Conservation (phyloP, 441 rosid genomes). For the Arabidopsis hybrid region DNA sequence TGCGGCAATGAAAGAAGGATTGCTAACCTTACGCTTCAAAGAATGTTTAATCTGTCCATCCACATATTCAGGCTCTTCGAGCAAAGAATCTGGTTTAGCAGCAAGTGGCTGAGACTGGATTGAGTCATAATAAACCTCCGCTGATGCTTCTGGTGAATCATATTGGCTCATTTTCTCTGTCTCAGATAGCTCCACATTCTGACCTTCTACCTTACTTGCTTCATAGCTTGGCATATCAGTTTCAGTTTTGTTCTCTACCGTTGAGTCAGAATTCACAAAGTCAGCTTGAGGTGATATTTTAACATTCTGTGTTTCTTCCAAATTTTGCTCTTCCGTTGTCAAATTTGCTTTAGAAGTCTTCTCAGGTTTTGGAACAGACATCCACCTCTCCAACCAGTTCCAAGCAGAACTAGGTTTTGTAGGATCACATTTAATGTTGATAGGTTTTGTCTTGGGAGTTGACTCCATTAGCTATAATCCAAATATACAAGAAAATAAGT, state of each 20-base stretch:
- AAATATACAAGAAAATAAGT: slow-evolving; percentile 33
- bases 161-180: slow-evolving; percentile 46
- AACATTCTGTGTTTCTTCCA: slow-evolving; percentile 48
- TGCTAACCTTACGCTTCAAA: slow-evolving; percentile 69
- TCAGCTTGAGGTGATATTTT: slow-evolving; percentile 47
- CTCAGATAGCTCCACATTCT: slow-evolving; percentile 50
- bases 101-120: slow-evolving; percentile 46
- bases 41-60: slow-evolving; percentile 62
- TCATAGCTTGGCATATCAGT: slow-evolving; percentile 53
- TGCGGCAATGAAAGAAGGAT: slow-evolving; percentile 70
- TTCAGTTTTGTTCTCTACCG: slow-evolving; percentile 48
- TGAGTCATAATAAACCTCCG: slow-evolving; percentile 45
- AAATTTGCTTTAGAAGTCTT: slow-evolving; percentile 49
- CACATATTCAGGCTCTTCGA: slow-evolving; percentile 51
- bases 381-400: slow-evolving; percentile 99
- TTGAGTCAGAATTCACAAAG: slow-evolving; percentile 44
- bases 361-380: slow-evolving; percentile 65
- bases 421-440: slow-evolving; percentile 83
- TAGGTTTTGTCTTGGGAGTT: slow-evolving; percentile 70
- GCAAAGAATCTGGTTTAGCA: slow-evolving; percentile 44
- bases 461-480: slow-evolving; percentile 79
- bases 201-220: slow-evolving; percentile 48
- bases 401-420: slow-evolving; percentile 80
- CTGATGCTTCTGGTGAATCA: slow-evolving; percentile 50
- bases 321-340: slow-evolving; percentile 48